Percentiles rank a stretch among this genome's conserved stretches.
Conservation (phyloP, 495 filamentous ascomycete genomes). For the Xylaria acuta region DNA sequence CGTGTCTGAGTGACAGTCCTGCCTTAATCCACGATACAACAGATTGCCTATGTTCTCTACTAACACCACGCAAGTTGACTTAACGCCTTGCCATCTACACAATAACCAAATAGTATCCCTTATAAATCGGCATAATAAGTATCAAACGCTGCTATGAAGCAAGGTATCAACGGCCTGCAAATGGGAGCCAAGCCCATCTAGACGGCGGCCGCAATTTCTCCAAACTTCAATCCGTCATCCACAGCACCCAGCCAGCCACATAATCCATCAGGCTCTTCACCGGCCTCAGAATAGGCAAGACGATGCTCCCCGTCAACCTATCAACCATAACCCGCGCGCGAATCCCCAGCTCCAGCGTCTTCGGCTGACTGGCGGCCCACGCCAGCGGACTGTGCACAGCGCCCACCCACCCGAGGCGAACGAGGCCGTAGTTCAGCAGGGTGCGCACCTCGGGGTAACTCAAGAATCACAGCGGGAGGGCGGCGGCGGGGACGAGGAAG, state of each 20-base stretch:
- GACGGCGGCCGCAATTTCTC: constrained; percentile 23
- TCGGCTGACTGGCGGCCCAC: constrained; percentile 1
- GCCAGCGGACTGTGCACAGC: constrained; percentile 27
- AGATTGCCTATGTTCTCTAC: no score
- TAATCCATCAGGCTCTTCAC: constrained; percentile 3
- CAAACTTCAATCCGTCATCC: constrained; percentile 11
- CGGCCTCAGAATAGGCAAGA: not conserved
- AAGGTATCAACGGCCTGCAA: constrained; percentile 2
- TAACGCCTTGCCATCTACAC: no score
- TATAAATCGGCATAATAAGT: not conserved
- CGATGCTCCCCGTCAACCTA: not conserved
- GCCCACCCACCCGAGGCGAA: constrained; percentile 27
- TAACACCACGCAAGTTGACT: no score
- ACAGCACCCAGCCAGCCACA: constrained; percentile 5
- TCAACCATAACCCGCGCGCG: not conserved
- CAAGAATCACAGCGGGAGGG: constrained; percentile 6
- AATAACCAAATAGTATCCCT: no score
- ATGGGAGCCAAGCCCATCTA: constrained; percentile 5
- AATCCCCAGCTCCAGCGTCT: not conserved
- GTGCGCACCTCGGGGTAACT: constrained; percentile 17
- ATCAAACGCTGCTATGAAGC: not conserved
- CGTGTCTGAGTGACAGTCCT: no score
- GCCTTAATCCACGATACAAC: no score
- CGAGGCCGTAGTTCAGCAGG: constrained; percentile 29
- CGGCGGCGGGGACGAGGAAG: constrained; percentile 14